Conservation (phyloP, 495 filamentous ascomycete genomes). For the Penicillium roqueforti region DNA sequence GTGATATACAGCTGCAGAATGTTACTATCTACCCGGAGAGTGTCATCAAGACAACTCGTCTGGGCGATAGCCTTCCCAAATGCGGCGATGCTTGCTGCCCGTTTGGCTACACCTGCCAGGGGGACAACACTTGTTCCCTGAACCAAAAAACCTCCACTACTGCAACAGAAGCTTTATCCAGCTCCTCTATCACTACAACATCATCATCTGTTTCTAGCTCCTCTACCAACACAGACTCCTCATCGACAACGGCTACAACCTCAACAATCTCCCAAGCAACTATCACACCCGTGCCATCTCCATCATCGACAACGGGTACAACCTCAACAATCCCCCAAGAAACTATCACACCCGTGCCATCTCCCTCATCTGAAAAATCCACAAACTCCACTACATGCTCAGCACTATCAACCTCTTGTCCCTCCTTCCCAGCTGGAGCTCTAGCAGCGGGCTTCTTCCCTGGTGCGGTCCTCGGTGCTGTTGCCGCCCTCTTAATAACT, state of each 20-base stretch:
- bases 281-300: constrained; percentile 18
- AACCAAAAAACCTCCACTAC: constrained; percentile 36
- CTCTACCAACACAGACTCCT: background rate
- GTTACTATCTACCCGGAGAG: constrained; percentile 55
- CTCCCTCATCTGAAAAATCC: constrained; percentile 19
- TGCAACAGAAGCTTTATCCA: constrained; percentile 12
- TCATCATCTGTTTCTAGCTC: constrained; percentile 3
- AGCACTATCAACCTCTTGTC: constrained; percentile 21
- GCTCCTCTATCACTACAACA: background rate
- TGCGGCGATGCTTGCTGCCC: constrained; percentile 69
- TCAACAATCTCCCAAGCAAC: constrained; percentile 17
- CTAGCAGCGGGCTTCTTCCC: constrained; percentile 62
- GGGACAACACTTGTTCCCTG: constrained; percentile 37
- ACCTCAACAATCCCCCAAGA: constrained; percentile 14
- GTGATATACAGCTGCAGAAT: constrained; percentile 65
- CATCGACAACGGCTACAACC: constrained; percentile 17
- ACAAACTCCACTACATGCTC: constrained; percentile 14
- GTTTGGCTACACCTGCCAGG: constrained; percentile 68
- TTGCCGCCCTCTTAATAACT: constrained; percentile 41
- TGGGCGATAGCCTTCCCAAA: constrained; percentile 48
- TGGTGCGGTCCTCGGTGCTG: constrained; percentile 52
- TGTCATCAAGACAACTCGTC: constrained; percentile 64
- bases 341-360: constrained; percentile 19
- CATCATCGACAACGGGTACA: constrained; percentile 17
- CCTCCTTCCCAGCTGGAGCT: constrained; percentile 49